Base-by-base conservation (phyloP, 1,139 yeast genomes). In the Kodamaea plutei region DNA sequence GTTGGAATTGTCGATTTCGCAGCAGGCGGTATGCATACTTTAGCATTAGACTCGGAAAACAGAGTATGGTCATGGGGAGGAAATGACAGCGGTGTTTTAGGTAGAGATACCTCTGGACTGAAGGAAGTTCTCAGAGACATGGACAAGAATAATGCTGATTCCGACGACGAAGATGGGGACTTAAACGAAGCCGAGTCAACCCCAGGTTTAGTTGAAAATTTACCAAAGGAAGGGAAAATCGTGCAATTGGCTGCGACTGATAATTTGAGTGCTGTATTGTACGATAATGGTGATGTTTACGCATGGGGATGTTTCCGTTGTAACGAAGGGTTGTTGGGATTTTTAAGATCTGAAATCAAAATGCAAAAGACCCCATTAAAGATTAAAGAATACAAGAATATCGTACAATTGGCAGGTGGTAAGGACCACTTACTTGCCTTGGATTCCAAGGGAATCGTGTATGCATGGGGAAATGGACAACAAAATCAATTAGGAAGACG, bases 281-380 rank as follows among this genome's bases (percentile, higher is more conserved):
- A 81, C 30, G 80, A 75, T 27, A 79, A 77, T 35, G 98, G 98
- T 20, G 88, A 84, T 29, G 88, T 91, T 9, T 91, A 83, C 58
- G 95, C 97, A 0, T 91, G 98, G 97, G 99, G 99, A 23, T 84
- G 96, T 19, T 91, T 91, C 65, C 77, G 94, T 48, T 83, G 84
- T 63, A 88, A 81, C 44, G 98, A 91, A 58, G 98, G 98, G 33
- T 66, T 82, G 30, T 69, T 89, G 39, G 96, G 96, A 2, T 91
- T 85, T 58, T 75, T 76, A 41, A 77, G 79, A 41, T 51, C 44
- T 21, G 74, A 76, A 35, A 73, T 78, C 25, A 61, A 69, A 39
- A 58, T 79, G 28, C 97, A 91, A 58, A 64, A 48, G 25, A 67
- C 65, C 1, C 98, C 98, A 4, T 58, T 67, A 43, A 76, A 74